Conservation (phyloP, 495 filamentous ascomycete genomes). For the Daldinia caldariorum region DNA sequence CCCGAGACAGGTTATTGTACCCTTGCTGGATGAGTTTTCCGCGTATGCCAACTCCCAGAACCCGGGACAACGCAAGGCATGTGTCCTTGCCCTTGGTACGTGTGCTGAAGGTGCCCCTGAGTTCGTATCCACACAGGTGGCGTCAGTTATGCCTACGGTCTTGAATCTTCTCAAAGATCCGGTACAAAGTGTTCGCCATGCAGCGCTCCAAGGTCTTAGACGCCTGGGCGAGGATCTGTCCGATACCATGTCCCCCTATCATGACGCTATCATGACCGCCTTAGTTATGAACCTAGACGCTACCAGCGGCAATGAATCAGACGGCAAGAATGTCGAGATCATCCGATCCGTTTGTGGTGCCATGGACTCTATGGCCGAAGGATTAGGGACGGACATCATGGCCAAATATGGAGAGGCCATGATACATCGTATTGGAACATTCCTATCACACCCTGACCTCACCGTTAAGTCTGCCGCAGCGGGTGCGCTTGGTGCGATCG, state of each 20-base stretch:
- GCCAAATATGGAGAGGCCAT: slow-evolving; percentile 82
- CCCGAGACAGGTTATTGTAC: slow-evolving; percentile 93
- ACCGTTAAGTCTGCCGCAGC: slow-evolving; percentile 90
- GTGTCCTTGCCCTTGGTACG: slow-evolving; percentile 90
- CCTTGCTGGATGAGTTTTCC: slow-evolving; percentile 83
- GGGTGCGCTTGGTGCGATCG: slow-evolving; percentile 89
- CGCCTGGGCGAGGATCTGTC: slow-evolving; percentile 91
- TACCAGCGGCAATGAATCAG: slow-evolving; percentile 63
- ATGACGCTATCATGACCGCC: slow-evolving; percentile 81
- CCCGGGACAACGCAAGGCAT: slow-evolving; percentile 84
- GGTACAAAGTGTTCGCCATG: slow-evolving; percentile 82
- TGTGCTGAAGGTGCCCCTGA: slow-evolving; percentile 97
- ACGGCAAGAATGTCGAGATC: slow-evolving; percentile 79
- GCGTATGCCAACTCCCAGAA: slow-evolving; percentile 77
- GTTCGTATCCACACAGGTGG: slow-evolving; percentile 90
- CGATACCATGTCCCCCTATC: slow-evolving; percentile 84
- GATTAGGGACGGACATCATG: slow-evolving; percentile 84
- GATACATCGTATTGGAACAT: slow-evolving; percentile 80
- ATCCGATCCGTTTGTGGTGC: slow-evolving; percentile 90
- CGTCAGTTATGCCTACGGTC: slow-evolving; percentile 84
- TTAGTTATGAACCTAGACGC: slow-evolving; percentile 89
- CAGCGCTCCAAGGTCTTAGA: slow-evolving; percentile 84
- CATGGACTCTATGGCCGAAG: slow-evolving; percentile 89
- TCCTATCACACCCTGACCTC: slow-evolving; percentile 83
- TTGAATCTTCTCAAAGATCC: slow-evolving; percentile 85